Conservation (phyloP, 2,329 filamentous ascomycete species). For the Monosporascus sp. region DNA sequence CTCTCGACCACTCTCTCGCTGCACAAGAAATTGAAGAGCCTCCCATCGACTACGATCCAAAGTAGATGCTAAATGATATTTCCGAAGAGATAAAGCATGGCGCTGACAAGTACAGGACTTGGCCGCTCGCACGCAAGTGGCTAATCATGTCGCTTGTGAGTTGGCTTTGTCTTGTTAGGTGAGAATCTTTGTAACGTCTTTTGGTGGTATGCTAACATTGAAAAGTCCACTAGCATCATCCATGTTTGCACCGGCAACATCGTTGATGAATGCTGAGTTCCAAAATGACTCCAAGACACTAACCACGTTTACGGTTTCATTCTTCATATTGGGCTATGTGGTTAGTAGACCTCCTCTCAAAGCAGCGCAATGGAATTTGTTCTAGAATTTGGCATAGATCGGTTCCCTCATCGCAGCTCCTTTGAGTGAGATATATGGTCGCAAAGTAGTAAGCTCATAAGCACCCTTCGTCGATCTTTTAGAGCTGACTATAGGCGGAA, state of each 20-base stretch:
- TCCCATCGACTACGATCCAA: not conserved
- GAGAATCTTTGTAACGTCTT: constrained; percentile 3
- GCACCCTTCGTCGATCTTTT: not conserved
- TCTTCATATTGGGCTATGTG: constrained; percentile 12
- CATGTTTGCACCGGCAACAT: constrained; percentile 9
- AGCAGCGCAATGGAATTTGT: not conserved
- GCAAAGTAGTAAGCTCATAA: constrained; percentile 6
- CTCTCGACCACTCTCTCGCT: not conserved
- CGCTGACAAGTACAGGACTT: constrained; percentile 7
- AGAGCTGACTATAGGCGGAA: not conserved
- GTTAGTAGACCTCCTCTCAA: constrained; percentile 2
- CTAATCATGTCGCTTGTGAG: constrained; percentile 4
- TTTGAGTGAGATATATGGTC: constrained; percentile 10
- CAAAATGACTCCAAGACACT: constrained; percentile 4
- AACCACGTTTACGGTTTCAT: constrained; percentile 11
- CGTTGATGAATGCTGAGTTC: constrained; percentile 9
- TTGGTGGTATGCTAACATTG: not conserved
- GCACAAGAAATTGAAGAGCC: not conserved
- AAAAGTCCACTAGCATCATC: constrained; percentile 11
- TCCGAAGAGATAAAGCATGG: not conserved
- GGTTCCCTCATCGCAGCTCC: constrained; percentile 10
- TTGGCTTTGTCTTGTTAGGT: constrained; percentile 11
- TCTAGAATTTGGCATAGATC: constrained; percentile 2
- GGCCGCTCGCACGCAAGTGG: constrained; percentile 8
- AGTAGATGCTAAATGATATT: not conserved